Conservation (phyloP, 2,329 filamentous ascomycete genomes). For the Rhinocladiella similis region DNA sequence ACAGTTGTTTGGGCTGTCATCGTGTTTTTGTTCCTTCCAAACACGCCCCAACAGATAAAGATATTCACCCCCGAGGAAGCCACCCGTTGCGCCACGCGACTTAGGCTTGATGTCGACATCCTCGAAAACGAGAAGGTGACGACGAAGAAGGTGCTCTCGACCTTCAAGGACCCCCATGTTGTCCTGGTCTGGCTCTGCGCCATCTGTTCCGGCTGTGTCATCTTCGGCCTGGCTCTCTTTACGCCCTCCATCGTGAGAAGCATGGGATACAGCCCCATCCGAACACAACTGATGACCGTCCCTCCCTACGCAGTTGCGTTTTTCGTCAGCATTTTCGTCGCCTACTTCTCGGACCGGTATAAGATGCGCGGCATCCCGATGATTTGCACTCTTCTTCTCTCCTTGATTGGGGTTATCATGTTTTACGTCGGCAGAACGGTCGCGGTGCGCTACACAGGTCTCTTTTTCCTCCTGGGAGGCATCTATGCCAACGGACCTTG, state of each 20-base stretch:
- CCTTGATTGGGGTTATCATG: slow-evolving; percentile 39
- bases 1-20: slow-evolving; percentile 43
- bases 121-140: slow-evolving; percentile 44
- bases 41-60: slow-evolving; percentile 37
- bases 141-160: slow-evolving; percentile 42
- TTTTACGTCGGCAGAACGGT: slow-evolving; percentile 34
- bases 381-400: slow-evolving; percentile 33
- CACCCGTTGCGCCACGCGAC: slow-evolving; percentile 43
- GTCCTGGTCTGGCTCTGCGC: slow-evolving; percentile 60
- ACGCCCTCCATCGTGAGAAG: slow-evolving; percentile 32
- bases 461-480: slow-evolving; percentile 37
- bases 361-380: slow-evolving; percentile 36
- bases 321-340: slow-evolving; percentile 34
- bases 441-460: slow-evolving; percentile 37
- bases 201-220: slow-evolving; percentile 65
- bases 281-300: slow-evolving; percentile 30
- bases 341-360: slow-evolving; percentile 36
- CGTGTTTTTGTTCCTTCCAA: slow-evolving; percentile 45
- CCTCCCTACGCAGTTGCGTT: slow-evolving; percentile 17
- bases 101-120: slow-evolving; percentile 36
- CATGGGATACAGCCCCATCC: slow-evolving; percentile 31
- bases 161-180: slow-evolving; percentile 30
- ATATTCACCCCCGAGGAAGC: slow-evolving; percentile 41
- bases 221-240: slow-evolving; percentile 39
- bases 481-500: slow-evolving; percentile 26